A percentile compares a stretch with the other conserved stretches of the same genome.
These are phyloP conservation scores for Populus pruinosa DNA, from an alignment of 345 rosid genomes.

Conservation along the genomic window DNA sequence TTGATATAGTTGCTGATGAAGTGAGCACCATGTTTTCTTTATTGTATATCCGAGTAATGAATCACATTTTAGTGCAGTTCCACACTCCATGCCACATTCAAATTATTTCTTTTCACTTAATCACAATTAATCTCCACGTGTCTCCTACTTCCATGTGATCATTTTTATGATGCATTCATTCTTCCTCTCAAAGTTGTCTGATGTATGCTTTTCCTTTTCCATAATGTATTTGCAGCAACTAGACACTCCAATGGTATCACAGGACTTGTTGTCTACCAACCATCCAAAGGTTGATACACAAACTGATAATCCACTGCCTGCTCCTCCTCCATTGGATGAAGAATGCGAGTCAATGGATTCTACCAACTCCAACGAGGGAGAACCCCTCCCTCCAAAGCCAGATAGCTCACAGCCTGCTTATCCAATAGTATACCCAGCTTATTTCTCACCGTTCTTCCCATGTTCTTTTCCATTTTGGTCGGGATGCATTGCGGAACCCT, in stretches of 20 bases:
- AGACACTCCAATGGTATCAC: conserved; percentile 52
- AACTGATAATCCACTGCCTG: conserved; percentile 41
- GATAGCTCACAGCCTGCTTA: conserved; percentile 46
- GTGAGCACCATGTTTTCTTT: conserved; percentile 8
- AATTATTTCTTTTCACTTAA: background rate
- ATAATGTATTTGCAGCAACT: conserved; percentile 43
- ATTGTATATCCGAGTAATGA: background rate
- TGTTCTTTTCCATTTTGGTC: conserved; percentile 23
- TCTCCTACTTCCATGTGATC: background rate
- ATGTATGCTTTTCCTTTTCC: background rate
- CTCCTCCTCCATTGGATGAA: conserved; percentile 62
- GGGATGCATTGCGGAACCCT: conserved; percentile 36
- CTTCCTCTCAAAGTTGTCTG: background rate
- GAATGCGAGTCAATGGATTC: conserved; percentile 98
- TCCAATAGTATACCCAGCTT: conserved; percentile 29
- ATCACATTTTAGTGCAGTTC: background rate
- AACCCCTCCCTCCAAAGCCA: conserved; percentile 40
- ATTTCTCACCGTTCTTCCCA: conserved; percentile 52
- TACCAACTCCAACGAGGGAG: conserved; percentile 68
- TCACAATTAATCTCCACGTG: background rate
- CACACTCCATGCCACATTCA: background rate
- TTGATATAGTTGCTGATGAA: conserved; percentile 37
- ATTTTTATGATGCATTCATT: background rate
- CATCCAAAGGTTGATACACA: conserved; percentile 41
- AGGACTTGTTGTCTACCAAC: conserved; percentile 47